Evolutionary conservation across 768 basidiomycete species (phyloP).

Genomic region (Tulasnella sp.): DNA sequence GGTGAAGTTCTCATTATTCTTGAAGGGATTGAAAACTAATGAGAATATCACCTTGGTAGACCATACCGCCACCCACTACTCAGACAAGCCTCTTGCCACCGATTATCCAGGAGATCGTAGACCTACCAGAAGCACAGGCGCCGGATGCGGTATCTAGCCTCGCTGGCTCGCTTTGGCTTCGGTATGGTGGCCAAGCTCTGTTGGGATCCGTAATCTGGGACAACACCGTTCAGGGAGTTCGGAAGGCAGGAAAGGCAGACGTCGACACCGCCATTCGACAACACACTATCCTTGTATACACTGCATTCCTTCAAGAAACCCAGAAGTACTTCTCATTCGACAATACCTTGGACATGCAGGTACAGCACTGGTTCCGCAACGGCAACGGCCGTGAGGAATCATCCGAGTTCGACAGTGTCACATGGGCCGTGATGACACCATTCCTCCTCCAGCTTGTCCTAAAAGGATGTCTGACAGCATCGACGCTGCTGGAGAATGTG

Average conservation of each 20-base stretch:
- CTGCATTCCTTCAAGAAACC: constrained; percentile 57
- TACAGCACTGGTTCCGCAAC: constrained; percentile 54
- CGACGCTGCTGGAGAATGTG: constrained; percentile 60
- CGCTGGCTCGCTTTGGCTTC: constrained; percentile 72
- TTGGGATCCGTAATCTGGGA: constrained; percentile 85
- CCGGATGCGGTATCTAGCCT: constrained; percentile 32
- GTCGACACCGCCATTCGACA: constrained; percentile 36
- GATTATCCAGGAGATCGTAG: constrained; percentile 9
- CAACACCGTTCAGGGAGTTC: constrained; percentile 63
- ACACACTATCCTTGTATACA: constrained; percentile 34
- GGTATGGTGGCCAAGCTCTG: constrained; percentile 57
- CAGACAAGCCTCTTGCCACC: constrained; percentile 25
- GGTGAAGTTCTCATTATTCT: constrained; percentile 35
- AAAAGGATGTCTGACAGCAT: constrained; percentile 55
- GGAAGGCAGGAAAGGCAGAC: constrained; percentile 41
- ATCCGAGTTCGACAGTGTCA: constrained; percentile 44
- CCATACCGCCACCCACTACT: constrained; percentile 44
- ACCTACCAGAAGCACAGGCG: neutral
- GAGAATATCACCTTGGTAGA: neutral
- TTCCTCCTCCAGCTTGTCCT: constrained; percentile 51
- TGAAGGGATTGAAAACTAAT: neutral
- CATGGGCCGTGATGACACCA: constrained; percentile 56
- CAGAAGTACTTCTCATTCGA: constrained; percentile 57
- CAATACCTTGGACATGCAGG: constrained; percentile 55
- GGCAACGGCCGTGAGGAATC: constrained; percentile 59